Conservation (phyloP, 805 yeast genomes). For the Yamadazyma ubonensis region DNA sequence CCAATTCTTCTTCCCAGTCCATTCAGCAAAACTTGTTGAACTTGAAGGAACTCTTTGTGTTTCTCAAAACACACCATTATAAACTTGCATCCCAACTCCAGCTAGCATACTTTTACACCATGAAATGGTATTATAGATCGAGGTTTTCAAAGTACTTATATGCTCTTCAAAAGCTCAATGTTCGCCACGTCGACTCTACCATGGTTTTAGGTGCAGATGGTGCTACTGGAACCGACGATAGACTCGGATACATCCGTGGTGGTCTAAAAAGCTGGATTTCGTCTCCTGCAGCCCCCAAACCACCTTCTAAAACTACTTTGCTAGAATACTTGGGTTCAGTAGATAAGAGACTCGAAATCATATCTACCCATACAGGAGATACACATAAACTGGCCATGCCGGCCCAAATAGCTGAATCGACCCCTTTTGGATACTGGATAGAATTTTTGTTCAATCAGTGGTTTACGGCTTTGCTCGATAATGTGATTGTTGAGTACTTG, state of each 20-base stretch:
- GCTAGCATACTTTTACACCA: conserved; percentile 81
- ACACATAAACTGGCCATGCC: conserved; percentile 63
- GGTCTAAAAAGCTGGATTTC: conserved; percentile 28
- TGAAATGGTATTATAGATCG: conserved; percentile 88
- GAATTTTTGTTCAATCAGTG: conserved; percentile 75
- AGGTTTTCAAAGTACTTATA: conserved; percentile 75
- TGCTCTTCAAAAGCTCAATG: conserved; percentile 63
- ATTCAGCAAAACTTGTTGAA: conserved; percentile 66
- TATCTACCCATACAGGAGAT: conserved; percentile 38
- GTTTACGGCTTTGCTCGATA: conserved; percentile 71
- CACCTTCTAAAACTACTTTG: conserved; percentile 22
- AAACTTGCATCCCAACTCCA: conserved; percentile 70
- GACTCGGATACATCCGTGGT: conserved; percentile 18
- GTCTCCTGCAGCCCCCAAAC: conserved; percentile 4
- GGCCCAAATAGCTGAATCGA: conserved; percentile 82
- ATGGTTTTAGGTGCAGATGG: conserved; percentile 50
- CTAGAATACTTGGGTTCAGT: conserved; percentile 54
- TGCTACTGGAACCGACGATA: conserved; percentile 20
- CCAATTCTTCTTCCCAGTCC: conserved; percentile 64
- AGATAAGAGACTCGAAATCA: conserved; percentile 59
- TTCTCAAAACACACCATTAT: conserved; percentile 53
- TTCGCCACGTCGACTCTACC: conserved; percentile 54
- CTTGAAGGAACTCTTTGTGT: conserved; percentile 60
- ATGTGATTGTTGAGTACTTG: conserved; percentile 71
- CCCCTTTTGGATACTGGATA: conserved; percentile 61